phyloP scores from a whole-genome alignment of 257 asterid genomes.

The Solanum paucissectum region DNA sequence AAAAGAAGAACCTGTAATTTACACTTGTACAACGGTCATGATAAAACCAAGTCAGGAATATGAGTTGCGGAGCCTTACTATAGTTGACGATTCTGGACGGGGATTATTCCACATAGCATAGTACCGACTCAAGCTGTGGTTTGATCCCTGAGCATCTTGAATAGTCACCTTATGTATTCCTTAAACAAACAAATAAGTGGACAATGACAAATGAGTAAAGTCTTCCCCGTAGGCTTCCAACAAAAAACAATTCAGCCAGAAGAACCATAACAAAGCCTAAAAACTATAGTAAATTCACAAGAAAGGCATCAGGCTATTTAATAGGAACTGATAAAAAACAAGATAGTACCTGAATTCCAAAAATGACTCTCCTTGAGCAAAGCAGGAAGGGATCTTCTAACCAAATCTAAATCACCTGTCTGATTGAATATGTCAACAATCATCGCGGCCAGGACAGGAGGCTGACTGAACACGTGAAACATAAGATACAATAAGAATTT shows the following conservation, averaged over 20 bases:
- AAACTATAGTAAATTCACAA: background rate
- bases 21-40: background rate
- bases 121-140: conserved; percentile 55
- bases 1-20: background rate
- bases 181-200: conserved; percentile 5
- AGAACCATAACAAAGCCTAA: background rate
- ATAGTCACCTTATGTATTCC: conserved; percentile 69
- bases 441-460: conserved; percentile 88
- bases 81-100: conserved; percentile 82
- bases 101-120: conserved; percentile 88
- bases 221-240: background rate
- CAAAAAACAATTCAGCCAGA: background rate
- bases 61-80: conserved; percentile 22
- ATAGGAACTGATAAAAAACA: background rate
- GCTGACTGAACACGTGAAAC: conserved; percentile 48
- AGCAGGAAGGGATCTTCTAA: conserved; percentile 60
- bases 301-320: background rate
- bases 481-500: background rate
- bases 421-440: conserved; percentile 44
- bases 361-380: conserved; percentile 59
- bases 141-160: conserved; percentile 49
- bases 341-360: conserved; percentile 68
- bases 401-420: conserved; percentile 46
- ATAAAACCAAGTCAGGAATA: background rate
- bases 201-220: background rate